A percentile compares a stretch with the other conserved stretches of the same genome.
These are phyloP conservation scores for Adansonia grandidieri DNA, from an alignment of 441 rosid genomes.

Conservation along the genomic window DNA sequence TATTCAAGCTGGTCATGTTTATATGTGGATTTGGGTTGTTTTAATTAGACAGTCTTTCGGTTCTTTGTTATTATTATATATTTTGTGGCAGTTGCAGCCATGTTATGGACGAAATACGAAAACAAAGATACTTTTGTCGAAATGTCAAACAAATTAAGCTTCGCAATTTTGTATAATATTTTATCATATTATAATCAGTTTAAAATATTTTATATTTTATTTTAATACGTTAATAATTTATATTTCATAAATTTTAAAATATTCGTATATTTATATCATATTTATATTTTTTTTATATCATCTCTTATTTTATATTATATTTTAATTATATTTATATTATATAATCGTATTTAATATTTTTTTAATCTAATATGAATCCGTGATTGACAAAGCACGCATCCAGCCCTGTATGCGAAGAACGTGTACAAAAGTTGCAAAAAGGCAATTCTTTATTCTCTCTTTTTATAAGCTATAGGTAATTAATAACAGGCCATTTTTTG, in stretches of 20 bases:
- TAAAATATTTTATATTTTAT: too few species aligned
- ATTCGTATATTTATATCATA: too few species aligned
- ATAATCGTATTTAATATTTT: too few species aligned
- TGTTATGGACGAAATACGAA: neutral
- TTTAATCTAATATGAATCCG: neutral
- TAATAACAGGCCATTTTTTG: too few species aligned
- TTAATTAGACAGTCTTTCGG: neutral
- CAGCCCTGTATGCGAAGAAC: neutral
- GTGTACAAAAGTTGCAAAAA: neutral
- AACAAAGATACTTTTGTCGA: neutral
- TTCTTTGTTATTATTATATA: neutral
- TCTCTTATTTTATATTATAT: too few species aligned
- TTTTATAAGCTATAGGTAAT: neutral
- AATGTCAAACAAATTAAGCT: neutral
- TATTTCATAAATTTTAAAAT: too few species aligned
- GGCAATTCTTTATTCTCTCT: neutral
- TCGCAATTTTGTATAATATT: too few species aligned
- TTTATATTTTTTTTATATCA: too few species aligned
- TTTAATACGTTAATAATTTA: too few species aligned
- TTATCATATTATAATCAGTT: too few species aligned
- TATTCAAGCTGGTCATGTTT: neutral
- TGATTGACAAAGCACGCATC: neutral
- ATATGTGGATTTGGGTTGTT: neutral
- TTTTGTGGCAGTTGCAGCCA: neutral
- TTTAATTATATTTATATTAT: too few species aligned